Percentiles rank a stretch among this genome's conserved stretches.
phyloP scores from a whole-genome alignment of 2,329 filamentous ascomycete species.

The Exophiala dermatitidis region DNA sequence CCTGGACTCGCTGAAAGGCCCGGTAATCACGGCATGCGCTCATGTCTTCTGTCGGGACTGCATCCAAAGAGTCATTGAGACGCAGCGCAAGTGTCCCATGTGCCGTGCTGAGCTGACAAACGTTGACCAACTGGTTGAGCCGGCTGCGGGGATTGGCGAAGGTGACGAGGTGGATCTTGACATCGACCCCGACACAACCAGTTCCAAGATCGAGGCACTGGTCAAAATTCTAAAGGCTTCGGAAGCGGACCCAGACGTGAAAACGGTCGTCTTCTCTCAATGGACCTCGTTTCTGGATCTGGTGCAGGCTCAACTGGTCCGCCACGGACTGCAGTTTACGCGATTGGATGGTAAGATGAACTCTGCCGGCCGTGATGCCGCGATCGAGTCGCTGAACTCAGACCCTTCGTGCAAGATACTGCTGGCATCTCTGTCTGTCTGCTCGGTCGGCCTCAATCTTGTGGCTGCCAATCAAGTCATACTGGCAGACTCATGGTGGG shows the following conservation, averaged over 20 bases:
- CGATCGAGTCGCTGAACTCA: constrained; percentile 59
- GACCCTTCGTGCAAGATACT: constrained; percentile 65
- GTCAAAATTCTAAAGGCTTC: constrained; percentile 67
- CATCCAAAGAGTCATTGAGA: constrained; percentile 65
- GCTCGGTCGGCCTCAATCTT: constrained; percentile 78
- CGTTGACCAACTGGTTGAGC: constrained; percentile 55
- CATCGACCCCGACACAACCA: constrained; percentile 59
- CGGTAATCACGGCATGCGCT: constrained; percentile 78
- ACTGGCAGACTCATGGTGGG: constrained; percentile 82
- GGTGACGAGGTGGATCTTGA: constrained; percentile 42
- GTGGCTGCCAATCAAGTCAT: constrained; percentile 81
- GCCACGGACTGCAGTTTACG: constrained; percentile 55
- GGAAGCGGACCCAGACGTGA: constrained; percentile 57
- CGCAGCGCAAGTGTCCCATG: constrained; percentile 76
- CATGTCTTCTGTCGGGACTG: constrained; percentile 71
- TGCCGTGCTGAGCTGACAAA: constrained; percentile 64
- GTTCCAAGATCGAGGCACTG: constrained; percentile 75
- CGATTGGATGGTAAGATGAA: constrained; percentile 78
- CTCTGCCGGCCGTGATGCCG: constrained; percentile 60
- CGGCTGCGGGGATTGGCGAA: constrained; percentile 52
- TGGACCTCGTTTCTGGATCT: constrained; percentile 74
- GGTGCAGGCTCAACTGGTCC: constrained; percentile 60
- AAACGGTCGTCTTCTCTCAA: constrained; percentile 75
- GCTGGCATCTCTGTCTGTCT: constrained; percentile 74
- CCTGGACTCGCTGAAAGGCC: constrained; percentile 61